phyloP scores from a whole-genome alignment of 2,329 filamentous ascomycete genomes.

The Verticillium nubilum region DNA sequence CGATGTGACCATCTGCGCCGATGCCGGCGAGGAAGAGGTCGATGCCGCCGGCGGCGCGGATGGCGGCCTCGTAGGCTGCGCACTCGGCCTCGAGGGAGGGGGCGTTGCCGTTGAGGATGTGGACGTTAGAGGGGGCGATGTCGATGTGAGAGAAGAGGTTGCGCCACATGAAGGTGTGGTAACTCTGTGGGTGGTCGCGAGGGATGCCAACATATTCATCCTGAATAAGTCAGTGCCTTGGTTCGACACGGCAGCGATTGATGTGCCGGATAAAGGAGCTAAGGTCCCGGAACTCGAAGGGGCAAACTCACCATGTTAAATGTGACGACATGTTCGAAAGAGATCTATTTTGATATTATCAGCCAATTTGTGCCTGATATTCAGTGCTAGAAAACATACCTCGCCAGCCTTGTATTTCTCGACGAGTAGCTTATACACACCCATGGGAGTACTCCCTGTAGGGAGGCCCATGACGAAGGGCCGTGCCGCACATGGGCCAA shows the following conservation, averaged over 20 bases:
- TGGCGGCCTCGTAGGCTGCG: conserved; percentile 72
- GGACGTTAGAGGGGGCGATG: conserved; percentile 73
- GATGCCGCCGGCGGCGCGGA: conserved; percentile 69
- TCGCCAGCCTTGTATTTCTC: conserved; percentile 62
- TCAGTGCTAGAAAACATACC: conserved; percentile 24
- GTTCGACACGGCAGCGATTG: conserved; percentile 8
- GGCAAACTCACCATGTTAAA: conserved; percentile 72
- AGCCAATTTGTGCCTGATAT: not conserved
- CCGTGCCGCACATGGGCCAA: conserved; percentile 63
- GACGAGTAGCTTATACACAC: conserved; percentile 73
- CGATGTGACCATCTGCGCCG: conserved; percentile 81
- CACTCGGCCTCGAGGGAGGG: conserved; percentile 71
- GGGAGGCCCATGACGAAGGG: conserved; percentile 81
- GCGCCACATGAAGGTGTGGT: conserved; percentile 92
- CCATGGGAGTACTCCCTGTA: conserved; percentile 75
- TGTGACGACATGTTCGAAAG: conserved; percentile 82
- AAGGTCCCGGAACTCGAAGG: not conserved
- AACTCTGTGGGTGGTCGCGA: conserved; percentile 77
- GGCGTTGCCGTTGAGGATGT: conserved; percentile 80
- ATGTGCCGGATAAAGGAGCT: not conserved
- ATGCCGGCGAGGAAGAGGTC: conserved; percentile 83
- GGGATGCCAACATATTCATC: conserved; percentile 85
- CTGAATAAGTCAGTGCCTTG: conserved; percentile 27
- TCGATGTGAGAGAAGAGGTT: conserved; percentile 85
- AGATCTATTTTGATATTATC: conserved; percentile 48